A percentile compares a stretch with the other conserved stretches of the same genome.
Evolutionary conservation across 2,329 filamentous ascomycete genomes (phyloP).

Genomic region (Arthroderma uncinatum): DNA sequence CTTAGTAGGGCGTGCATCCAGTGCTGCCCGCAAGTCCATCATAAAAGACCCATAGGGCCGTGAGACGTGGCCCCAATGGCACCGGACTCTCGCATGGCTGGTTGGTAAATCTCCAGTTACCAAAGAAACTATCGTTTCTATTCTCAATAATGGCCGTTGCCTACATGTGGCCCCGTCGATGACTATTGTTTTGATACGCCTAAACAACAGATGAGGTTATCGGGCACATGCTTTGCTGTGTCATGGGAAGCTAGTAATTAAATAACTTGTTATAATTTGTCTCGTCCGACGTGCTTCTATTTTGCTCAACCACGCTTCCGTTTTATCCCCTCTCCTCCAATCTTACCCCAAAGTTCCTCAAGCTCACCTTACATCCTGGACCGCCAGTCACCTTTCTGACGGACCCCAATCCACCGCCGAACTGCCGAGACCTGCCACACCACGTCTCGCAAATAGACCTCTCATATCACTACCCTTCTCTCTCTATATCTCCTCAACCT

Average conservation of each 20-base stretch:
- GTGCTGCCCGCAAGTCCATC: slow-evolving; percentile 12
- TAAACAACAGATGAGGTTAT: slow-evolving; percentile 1
- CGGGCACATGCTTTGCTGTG: slow-evolving; percentile 3
- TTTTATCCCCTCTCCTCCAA: slow-evolving; percentile 1
- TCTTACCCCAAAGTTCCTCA: slow-evolving; percentile 3
- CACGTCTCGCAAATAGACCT: slow-evolving; percentile 12
- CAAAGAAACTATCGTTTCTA: slow-evolving; percentile 1
- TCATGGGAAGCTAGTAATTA: neutral
- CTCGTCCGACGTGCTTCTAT: neutral
- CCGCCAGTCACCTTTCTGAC: neutral
- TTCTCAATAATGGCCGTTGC: neutral
- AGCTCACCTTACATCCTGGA: neutral
- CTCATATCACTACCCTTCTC: slow-evolving; percentile 8
- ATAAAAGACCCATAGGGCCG: slow-evolving; percentile 21
- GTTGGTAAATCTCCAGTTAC: slow-evolving; percentile 23
- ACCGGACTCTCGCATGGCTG: slow-evolving; percentile 19
- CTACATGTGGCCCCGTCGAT: neutral
- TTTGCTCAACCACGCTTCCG: neutral
- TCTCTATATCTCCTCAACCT: slow-evolving; percentile 8
- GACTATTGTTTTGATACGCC: slow-evolving; percentile 6
- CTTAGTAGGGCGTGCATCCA: slow-evolving; percentile 14
- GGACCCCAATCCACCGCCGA: slow-evolving; percentile 1
- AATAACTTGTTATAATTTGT: slow-evolving; percentile 3
- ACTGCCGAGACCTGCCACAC: slow-evolving; percentile 13
- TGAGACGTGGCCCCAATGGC: slow-evolving; percentile 36